Evolutionary conservation across 1,139 yeast species (phyloP), one percentile per base, ranked within the genome.

Genomic region (Blastobotrys buckinghamii): DNA sequence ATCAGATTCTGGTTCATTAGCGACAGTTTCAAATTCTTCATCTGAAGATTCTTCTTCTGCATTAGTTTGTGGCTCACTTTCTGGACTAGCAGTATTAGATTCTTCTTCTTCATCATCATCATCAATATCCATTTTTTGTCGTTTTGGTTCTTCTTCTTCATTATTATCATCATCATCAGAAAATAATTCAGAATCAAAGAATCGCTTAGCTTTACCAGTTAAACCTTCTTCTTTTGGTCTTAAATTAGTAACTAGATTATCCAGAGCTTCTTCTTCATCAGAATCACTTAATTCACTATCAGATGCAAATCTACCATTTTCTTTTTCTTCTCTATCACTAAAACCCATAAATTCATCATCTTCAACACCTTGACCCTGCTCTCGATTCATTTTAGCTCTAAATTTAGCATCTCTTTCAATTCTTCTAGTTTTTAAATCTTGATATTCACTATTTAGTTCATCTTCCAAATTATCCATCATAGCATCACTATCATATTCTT

Each of bases 401-500:
- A 77, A 80, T 52, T 82, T 84, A 24, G 96, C 86, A 63, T 88
- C 89, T 52, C 81, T 75, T 63, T 87, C 95, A 13, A 90, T 79
- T 64, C 77, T 80, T 59, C 84, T 75, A 54, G 81, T 81, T 65
- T 87, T 87, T 65, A 79, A 89, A 37, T 77, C 74, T 50, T 74
- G 71, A 64, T 92, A 92, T 96, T 88, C 86, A 53, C 75, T 77
- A 64, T 89, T 88, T 53, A 90, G 74, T 68, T 89, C 87, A 8
- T 78, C 81, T 61, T 89, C 97, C 52, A 90, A 73, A 54, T 78
- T 82, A 59, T 87, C 95, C 19, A 75, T 67, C 51, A 78, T 84
- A 43, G 78, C 83, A 1, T 70, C 84, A 20, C 82, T 75, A 39
- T 75, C 79, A 24, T 64, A 65, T 7, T 66, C 72, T 27, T 61